A percentile compares a stretch with the other conserved stretches of the same genome.
Conservation (phyloP, 805 yeast genomes). For the Myxozyma lipomycoides region DNA sequence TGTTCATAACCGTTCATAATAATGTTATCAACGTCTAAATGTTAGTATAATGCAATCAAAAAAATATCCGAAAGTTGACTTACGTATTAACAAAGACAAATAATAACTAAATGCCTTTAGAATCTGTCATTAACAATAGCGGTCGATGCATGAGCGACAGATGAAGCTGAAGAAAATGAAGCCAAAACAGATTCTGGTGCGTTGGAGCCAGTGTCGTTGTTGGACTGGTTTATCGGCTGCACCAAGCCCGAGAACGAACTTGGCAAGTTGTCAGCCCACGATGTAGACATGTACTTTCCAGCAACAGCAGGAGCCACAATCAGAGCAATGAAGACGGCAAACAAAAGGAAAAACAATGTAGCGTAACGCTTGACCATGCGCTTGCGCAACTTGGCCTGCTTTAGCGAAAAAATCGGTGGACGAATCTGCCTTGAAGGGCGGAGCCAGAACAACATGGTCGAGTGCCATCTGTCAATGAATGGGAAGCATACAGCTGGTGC, state of each 20-base stretch:
- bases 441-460: constrained; percentile 97
- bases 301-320: constrained; percentile 93
- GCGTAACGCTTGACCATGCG: constrained; percentile 96
- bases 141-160: constrained; percentile 19
- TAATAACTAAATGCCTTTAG: not conserved
- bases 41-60: too few relatives aligned
- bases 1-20: too few relatives aligned
- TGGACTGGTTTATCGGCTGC: constrained; percentile 79
- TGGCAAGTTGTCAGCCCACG: constrained; percentile 37
- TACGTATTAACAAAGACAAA: too few relatives aligned
- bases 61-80: too few relatives aligned
- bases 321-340: constrained; percentile 66
- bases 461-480: constrained; percentile 92
- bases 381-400: constrained; percentile 93
- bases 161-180: constrained; percentile 23
- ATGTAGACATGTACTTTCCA: constrained; percentile 32
- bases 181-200: constrained; percentile 48
- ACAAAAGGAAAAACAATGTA: constrained; percentile 65
- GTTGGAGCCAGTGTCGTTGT: constrained; percentile 76
- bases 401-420: constrained; percentile 95
- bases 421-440: constrained; percentile 94
- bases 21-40: too few relatives aligned
- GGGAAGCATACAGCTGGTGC: constrained; percentile 85
- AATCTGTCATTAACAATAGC: constrained; percentile 1
- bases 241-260: constrained; percentile 54